Evolutionary conservation across 2,329 filamentous ascomycete genomes (phyloP).

Genomic region (Xylariaceae sp.): DNA sequence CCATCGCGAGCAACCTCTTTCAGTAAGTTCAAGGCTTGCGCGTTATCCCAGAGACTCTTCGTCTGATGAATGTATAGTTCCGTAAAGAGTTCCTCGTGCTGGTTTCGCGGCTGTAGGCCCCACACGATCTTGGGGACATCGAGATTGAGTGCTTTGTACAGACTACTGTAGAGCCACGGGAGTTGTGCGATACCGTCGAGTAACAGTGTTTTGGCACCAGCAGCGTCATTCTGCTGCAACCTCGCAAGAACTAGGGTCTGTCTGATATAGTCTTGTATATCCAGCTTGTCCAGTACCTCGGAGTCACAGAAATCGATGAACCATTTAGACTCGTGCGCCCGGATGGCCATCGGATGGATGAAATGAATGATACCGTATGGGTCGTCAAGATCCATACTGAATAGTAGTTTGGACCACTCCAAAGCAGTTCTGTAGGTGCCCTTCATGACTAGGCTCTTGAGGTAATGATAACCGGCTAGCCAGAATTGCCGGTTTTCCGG

Average conservation of each 20-base stretch:
- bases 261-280: slow-evolving; percentile 58
- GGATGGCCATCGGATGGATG: slow-evolving; percentile 80
- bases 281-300: slow-evolving; percentile 37
- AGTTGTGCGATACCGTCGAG: slow-evolving; percentile 64
- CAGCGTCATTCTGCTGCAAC: slow-evolving; percentile 63
- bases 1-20: slow-evolving; percentile 62
- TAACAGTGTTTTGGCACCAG: slow-evolving; percentile 62
- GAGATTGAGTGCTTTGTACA: slow-evolving; percentile 78
- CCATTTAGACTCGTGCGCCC: slow-evolving; percentile 71
- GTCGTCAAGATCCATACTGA: slow-evolving; percentile 71
- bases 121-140: slow-evolving; percentile 77
- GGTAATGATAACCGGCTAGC: slow-evolving; percentile 84
- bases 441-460: slow-evolving; percentile 78
- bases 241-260: slow-evolving; percentile 76
- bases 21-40: slow-evolving; percentile 65
- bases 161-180: slow-evolving; percentile 78
- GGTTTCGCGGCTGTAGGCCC: slow-evolving; percentile 67
- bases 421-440: slow-evolving; percentile 92
- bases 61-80: slow-evolving; percentile 72
- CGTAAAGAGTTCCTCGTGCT: slow-evolving; percentile 64
- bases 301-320: slow-evolving; percentile 65
- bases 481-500: slow-evolving; percentile 91
- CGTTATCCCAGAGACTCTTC: slow-evolving; percentile 83
- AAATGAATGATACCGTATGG: slow-evolving; percentile 79
- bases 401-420: slow-evolving; percentile 86